Percentiles rank a stretch among this genome's conserved stretches.
Evolutionary conservation across 371 early-diverging fungal genomes (phyloP).

Genomic region (Mortierella sp.): DNA sequence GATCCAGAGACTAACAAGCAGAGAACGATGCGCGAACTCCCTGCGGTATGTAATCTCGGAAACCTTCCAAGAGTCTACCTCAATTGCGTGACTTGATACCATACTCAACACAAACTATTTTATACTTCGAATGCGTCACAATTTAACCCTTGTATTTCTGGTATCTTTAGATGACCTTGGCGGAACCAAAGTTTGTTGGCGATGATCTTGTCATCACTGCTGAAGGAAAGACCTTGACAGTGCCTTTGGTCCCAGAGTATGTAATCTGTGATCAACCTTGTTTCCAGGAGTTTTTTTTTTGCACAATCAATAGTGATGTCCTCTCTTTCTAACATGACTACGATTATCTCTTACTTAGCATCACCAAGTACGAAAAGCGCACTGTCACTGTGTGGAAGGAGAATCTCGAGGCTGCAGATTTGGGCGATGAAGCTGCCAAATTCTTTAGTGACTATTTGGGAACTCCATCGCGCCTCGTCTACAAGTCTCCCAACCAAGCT

Average conservation of each 20-base stretch:
- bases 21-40: slow-evolving; percentile 53
- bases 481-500: slow-evolving; percentile 42
- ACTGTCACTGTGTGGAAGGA: slow-evolving; percentile 37
- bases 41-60: slow-evolving; percentile 18
- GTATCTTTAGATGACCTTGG: slow-evolving; percentile 39
- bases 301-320: neutral
- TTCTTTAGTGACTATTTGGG: slow-evolving; percentile 43
- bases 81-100: no score
- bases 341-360: slow-evolving; percentile 8
- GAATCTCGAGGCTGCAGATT: slow-evolving; percentile 24
- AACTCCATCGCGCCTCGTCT: slow-evolving; percentile 44
- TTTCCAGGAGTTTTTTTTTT: neutral
- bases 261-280: neutral
- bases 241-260: slow-evolving; percentile 52
- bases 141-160: neutral
- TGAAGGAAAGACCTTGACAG: slow-evolving; percentile 34
- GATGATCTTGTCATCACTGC: slow-evolving; percentile 43
- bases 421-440: slow-evolving; percentile 52
- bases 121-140: no score
- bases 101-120: no score
- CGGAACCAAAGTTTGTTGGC: slow-evolving; percentile 38
- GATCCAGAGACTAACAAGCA: slow-evolving; percentile 38
- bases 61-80: no score
- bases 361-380: slow-evolving; percentile 33
- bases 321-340: neutral